Evolutionary conservation across 2,329 filamentous ascomycete genomes (phyloP).

Genomic region (Neophaeococcomyces aloes): DNA sequence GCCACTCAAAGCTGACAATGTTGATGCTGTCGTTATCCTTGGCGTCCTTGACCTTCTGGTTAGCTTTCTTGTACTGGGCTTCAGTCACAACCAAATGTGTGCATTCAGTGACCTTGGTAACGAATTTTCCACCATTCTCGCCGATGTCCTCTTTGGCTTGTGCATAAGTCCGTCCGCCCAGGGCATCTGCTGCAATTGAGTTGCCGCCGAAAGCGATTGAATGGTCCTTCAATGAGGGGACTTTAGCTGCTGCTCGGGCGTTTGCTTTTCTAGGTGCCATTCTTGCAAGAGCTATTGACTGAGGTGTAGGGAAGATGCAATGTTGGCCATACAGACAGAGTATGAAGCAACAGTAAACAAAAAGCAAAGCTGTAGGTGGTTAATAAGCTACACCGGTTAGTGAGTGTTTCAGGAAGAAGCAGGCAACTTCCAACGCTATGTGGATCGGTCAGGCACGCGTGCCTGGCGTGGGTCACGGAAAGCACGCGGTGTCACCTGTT

Average conservation of each 20-base stretch:
- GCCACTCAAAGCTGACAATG: constrained; percentile 8
- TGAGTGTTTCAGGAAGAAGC: too few species aligned
- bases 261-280: constrained; percentile 6
- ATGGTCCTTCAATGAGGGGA: constrained; percentile 3
- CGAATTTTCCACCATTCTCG: constrained; percentile 2
- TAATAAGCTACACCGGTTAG: too few species aligned
- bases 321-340: too few species aligned
- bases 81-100: constrained; percentile 5
- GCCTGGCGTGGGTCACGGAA: too few species aligned
- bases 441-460: too few species aligned
- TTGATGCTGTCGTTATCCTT: neutral
- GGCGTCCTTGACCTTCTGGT: constrained; percentile 3
- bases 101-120: constrained; percentile 5
- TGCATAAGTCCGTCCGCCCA: neutral
- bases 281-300: too few species aligned
- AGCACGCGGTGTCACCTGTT: too few species aligned
- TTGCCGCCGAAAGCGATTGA: neutral
- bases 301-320: too few species aligned
- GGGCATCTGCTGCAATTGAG: neutral
- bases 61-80: constrained; percentile 3
- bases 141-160: constrained; percentile 2
- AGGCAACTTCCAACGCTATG: too few species aligned
- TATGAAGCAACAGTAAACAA: too few species aligned
- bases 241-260: neutral
- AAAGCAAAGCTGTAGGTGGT: too few species aligned